Conservation (phyloP, 2,329 filamentous ascomycete genomes). For the Pseudocercospora macadamiae region DNA sequence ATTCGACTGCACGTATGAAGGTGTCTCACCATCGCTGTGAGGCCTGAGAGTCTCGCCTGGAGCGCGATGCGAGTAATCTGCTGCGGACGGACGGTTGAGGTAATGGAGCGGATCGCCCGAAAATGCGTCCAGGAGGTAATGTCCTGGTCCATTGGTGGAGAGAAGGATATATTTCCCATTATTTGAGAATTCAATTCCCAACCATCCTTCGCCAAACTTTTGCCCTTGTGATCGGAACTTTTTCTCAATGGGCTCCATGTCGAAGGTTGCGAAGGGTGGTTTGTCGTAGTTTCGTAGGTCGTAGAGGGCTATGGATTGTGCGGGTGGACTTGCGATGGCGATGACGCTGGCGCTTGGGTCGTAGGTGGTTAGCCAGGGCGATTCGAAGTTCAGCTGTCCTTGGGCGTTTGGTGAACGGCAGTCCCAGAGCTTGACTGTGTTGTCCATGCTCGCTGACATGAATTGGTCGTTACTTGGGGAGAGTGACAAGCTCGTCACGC, state of each 20-base stretch:
- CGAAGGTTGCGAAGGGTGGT: slow-evolving; percentile 83
- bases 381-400: slow-evolving; percentile 78
- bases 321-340: slow-evolving; percentile 80
- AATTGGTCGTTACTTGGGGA: slow-evolving; percentile 89
- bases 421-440: slow-evolving; percentile 91
- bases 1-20: slow-evolving; percentile 63
- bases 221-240: slow-evolving; percentile 55
- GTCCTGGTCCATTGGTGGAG: slow-evolving; percentile 79
- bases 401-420: slow-evolving; percentile 77
- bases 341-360: slow-evolving; percentile 93
- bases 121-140: slow-evolving; percentile 94
- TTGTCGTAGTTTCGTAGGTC: slow-evolving; percentile 94
- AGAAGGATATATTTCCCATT: slow-evolving; percentile 87
- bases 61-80: slow-evolving; percentile 35
- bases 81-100: slow-evolving; percentile 35
- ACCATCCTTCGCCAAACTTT: slow-evolving; percentile 67
- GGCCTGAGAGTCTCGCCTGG: slow-evolving; percentile 40
- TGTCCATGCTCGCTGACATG: slow-evolving; percentile 86
- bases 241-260: slow-evolving; percentile 69
- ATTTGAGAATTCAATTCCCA: slow-evolving; percentile 91
- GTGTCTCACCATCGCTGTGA: slow-evolving; percentile 50
- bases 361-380: slow-evolving; percentile 82
- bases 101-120: slow-evolving; percentile 65
- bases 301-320: slow-evolving; percentile 82
- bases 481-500: slow-evolving; percentile 80